Evolutionary conservation across 768 basidiomycete genomes (phyloP).

Genomic region (Leccinum uliginosum): DNA sequence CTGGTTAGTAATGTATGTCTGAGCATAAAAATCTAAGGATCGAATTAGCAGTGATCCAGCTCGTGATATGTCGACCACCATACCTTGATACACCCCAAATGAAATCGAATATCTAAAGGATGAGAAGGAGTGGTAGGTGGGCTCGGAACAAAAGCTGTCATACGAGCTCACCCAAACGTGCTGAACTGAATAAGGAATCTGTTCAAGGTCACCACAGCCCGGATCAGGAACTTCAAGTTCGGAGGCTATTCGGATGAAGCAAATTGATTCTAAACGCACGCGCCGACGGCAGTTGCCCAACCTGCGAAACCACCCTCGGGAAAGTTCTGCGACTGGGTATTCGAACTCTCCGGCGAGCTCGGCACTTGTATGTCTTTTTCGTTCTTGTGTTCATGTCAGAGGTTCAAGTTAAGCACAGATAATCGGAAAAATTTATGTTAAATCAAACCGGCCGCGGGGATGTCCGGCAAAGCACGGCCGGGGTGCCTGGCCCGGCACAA

Average conservation of each 20-base stretch:
- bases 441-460: too few species aligned
- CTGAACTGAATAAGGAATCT: constrained; percentile 39
- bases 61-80: not conserved
- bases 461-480: too few species aligned
- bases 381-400: not conserved
- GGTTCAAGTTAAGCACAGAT: too few species aligned
- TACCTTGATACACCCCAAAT: constrained; percentile 44
- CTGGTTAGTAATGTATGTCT: constrained; percentile 33
- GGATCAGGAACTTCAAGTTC: not conserved
- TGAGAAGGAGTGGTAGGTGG: not conserved
- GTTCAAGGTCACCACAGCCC: not conserved
- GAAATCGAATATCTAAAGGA: constrained; percentile 32
- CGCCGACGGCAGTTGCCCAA: constrained; percentile 31
- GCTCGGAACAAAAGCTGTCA: not conserved
- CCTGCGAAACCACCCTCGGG: constrained; percentile 28
- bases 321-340: constrained; percentile 7
- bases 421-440: too few species aligned
- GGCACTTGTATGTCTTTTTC: not conserved
- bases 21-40: constrained; percentile 36
- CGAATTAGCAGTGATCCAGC: not conserved
- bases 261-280: constrained; percentile 15
- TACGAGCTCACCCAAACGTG: constrained; percentile 30
- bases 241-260: not conserved
- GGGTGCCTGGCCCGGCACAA: too few species aligned
- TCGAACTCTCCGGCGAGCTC: not conserved